Percentiles rank a stretch among this genome's conserved stretches.
phyloP scores from a whole-genome alignment of 345 rosid species.

The Noccaea caerulescens region DNA sequence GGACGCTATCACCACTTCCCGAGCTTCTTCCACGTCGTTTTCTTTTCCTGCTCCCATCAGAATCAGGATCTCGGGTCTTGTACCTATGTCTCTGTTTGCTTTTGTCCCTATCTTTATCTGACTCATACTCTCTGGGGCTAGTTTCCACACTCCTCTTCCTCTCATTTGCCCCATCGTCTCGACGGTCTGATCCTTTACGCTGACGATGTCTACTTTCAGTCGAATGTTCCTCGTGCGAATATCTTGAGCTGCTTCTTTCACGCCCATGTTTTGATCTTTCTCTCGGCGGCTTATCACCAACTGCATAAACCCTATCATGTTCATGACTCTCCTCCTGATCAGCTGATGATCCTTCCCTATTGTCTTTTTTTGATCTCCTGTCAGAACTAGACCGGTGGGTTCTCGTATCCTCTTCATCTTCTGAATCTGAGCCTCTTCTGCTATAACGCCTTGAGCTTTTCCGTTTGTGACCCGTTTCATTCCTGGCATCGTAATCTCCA shows the following conservation, averaged over 20 bases:
- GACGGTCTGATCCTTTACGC: conserved; percentile 19
- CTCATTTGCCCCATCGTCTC: conserved; percentile 16
- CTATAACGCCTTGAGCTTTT: conserved; percentile 8
- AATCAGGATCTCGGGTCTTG: conserved; percentile 11
- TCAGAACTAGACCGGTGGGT: conserved; percentile 15
- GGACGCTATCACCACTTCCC: conserved; percentile 13
- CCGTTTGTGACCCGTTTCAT: conserved; percentile 8
- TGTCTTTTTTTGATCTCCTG: conserved; percentile 42
- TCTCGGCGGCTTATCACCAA: conserved; percentile 31
- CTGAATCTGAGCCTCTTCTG: conserved; percentile 24
- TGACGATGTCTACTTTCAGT: conserved; percentile 30
- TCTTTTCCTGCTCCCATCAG: conserved; percentile 24
- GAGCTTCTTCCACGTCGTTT: conserved; percentile 32
- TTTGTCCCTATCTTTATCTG: conserved; percentile 19
- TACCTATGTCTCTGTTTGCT: conserved; percentile 24
- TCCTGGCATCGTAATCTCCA: conserved; percentile 22
- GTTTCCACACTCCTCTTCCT: conserved; percentile 23
- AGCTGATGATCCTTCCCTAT: conserved; percentile 37
- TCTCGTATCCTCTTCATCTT: conserved; percentile 36
- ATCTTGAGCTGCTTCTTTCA: conserved; percentile 41
- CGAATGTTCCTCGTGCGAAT: conserved; percentile 7
- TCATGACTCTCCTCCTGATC: conserved; percentile 35
- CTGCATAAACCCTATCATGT: conserved; percentile 16
- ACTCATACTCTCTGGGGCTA: not conserved
- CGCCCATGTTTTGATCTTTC: conserved; percentile 25